Percentiles rank a stretch among this genome's conserved stretches.
Evolutionary conservation across 1,284 basidiomycete species (phyloP).

Genomic region (Stygiomarasmius scandens): DNA sequence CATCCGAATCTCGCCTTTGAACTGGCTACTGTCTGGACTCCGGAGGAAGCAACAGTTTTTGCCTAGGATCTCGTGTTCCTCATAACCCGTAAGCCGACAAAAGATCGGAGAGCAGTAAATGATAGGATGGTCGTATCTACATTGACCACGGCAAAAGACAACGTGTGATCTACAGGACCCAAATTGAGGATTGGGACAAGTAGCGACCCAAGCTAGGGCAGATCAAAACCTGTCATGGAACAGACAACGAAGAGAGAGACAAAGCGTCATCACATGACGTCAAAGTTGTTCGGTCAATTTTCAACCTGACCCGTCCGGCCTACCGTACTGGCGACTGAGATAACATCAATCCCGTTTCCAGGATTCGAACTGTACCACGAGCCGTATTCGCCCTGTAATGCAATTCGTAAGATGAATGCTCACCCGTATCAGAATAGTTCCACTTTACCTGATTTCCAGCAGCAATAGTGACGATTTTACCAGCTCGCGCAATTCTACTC

Average conservation of each 20-base stretch:
- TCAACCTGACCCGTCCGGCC: too few relatives aligned
- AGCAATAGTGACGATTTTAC: slow-evolving; percentile 57
- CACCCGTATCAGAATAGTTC: neutral
- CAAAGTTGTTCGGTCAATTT: too few relatives aligned
- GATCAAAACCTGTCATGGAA: too few relatives aligned
- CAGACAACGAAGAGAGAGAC: too few relatives aligned
- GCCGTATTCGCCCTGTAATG: slow-evolving; percentile 42
- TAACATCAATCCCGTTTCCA: slow-evolving; percentile 51
- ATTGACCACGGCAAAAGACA: slow-evolving; percentile 89
- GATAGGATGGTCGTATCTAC: slow-evolving; percentile 82
- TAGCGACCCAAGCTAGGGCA: too few relatives aligned
- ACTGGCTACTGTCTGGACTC: slow-evolving; percentile 68
- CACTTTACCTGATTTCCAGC: slow-evolving; percentile 37
- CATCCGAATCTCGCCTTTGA: slow-evolving; percentile 65
- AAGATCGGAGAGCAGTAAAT: slow-evolving; percentile 88
- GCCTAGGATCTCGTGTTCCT: slow-evolving; percentile 80
- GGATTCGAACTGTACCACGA: slow-evolving; percentile 53
- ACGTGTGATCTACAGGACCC: slow-evolving; percentile 91
- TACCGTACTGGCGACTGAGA: slow-evolving; percentile 53
- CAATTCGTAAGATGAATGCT: neutral
- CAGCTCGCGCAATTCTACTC: slow-evolving; percentile 50
- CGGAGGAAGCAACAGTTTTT: slow-evolving; percentile 89
- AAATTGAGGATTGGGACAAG: too few relatives aligned
- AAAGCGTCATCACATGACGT: too few relatives aligned
- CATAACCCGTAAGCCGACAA: slow-evolving; percentile 82